Conservation (phyloP, 345 rosid genomes). For the Carallia pectinifolia region DNA sequence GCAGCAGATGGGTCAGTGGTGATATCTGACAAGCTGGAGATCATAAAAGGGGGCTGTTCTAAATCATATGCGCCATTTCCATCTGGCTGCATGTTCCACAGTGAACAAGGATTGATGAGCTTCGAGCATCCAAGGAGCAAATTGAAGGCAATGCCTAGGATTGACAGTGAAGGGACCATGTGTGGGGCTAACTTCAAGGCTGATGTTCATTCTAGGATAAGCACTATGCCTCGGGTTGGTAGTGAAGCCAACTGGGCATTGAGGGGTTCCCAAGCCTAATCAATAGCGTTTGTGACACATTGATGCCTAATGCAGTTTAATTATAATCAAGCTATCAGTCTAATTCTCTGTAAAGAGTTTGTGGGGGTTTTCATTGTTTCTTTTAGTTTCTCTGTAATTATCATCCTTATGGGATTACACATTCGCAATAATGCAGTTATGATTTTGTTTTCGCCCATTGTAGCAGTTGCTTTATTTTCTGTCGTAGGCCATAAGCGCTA, state of each 20-base stretch:
- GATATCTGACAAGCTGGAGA: slow-evolving; percentile 70
- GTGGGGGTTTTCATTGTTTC: not conserved
- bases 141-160: slow-evolving; percentile 87
- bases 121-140: slow-evolving; percentile 77
- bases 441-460: no score
- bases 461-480: no score
- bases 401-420: no score
- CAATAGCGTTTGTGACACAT: not conserved
- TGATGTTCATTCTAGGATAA: slow-evolving; percentile 56
- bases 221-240: slow-evolving; percentile 74
- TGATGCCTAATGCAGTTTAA: not conserved
- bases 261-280: slow-evolving; percentile 32
- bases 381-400: not conserved
- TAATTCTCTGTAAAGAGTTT: not conserved
- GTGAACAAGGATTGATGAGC: slow-evolving; percentile 75
- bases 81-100: slow-evolving; percentile 78
- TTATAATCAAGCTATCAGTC: not conserved
- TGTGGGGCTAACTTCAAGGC: slow-evolving; percentile 93
- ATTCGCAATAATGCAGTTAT: no score
- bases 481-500: no score
- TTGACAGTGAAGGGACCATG: slow-evolving; percentile 80
- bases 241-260: slow-evolving; percentile 84
- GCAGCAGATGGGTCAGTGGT: slow-evolving; percentile 87
- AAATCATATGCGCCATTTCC: slow-evolving; percentile 98
- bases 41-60: slow-evolving; percentile 78